Conservation (phyloP, 768 basidiomycete genomes). For the Phylloporus arenicola region DNA sequence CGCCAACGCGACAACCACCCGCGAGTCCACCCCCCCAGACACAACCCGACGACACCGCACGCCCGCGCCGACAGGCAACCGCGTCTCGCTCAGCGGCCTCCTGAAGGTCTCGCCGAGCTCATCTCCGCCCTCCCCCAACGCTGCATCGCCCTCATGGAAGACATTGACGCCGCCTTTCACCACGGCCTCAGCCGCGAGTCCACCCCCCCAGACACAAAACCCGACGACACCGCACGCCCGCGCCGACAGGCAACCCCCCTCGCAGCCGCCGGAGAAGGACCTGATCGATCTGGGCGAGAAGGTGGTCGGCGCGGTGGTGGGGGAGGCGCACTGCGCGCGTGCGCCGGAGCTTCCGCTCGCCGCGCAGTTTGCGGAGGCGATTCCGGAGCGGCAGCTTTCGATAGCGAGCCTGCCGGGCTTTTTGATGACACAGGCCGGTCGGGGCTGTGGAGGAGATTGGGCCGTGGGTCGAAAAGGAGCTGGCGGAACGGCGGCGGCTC, state of each 20-base stretch:
- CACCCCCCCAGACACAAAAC: not conserved
- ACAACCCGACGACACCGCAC: not conserved
- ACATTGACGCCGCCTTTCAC: conserved; percentile 74
- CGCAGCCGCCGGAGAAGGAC: not conserved
- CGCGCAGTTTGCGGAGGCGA: conserved; percentile 44
- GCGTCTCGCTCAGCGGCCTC: too few species aligned
- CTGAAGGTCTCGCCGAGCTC: conserved; percentile 51
- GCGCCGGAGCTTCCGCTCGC: conserved; percentile 37
- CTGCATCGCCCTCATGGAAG: conserved; percentile 78
- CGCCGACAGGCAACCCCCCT: conserved; percentile 32
- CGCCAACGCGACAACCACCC: too few species aligned
- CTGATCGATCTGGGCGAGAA: conserved; percentile 6
- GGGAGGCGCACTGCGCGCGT: conserved; percentile 28
- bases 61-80: conserved; percentile 22
- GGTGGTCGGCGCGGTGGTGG: too few species aligned
- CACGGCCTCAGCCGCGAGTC: conserved; percentile 36
- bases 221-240: conserved; percentile 6
- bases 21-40: conserved; percentile 18
- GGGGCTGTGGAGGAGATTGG: conserved; percentile 45
- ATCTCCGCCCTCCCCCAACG: conserved; percentile 60
- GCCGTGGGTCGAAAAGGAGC: conserved; percentile 48
- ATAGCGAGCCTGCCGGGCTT: conserved; percentile 50
- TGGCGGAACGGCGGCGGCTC: conserved; percentile 1
- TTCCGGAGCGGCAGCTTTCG: conserved; percentile 43
- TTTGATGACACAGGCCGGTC: conserved; percentile 60